Evolutionary conservation across 2,329 filamentous ascomycete species (phyloP), one percentile per base, ranked within the genome.

Genomic region (Cercospora sp.): DNA sequence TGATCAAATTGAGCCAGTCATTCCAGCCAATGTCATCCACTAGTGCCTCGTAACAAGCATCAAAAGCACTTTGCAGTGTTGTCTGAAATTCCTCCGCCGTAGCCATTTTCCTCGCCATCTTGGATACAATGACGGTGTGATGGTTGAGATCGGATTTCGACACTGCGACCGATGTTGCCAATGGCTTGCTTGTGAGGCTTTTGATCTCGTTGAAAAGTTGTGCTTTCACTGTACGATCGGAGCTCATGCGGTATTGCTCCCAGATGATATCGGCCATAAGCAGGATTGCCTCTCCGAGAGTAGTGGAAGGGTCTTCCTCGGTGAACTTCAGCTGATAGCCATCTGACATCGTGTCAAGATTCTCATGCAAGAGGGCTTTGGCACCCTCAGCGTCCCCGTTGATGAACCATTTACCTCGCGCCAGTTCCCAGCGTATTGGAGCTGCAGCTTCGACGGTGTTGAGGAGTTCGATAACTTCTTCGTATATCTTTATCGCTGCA

Each of bases 11-110:
- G 32, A 65, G 30, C 32, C 53, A 65, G 24, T 65, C 62, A 43
- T 65, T 65, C 62, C 62, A 65, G 26, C 62, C 62, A 18, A 65
- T 34, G 9, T 58, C 26, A 7, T 65, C 62, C 32, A 65, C 37
- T 3, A 65, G 62, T 3, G 62, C 62, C 18, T 65, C 62, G 37
- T 65, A 65, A 37, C 62, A 65, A 30, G 49, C 62, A 59, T 65
- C 62, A 21, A 65, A 65, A 13, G 62, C 62, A 30, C 21, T 58
- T 53, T 65, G 62, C 7, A 65, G 34, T 16, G 62, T 58, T 32
- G n/a, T n/a, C 21, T 65, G 62, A 8, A 65, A 65, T 13, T 58
- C 62, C 12, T 32, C 12, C n/a, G 51, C 62, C 4, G 62, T 58
- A 2, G 24, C 62, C 62, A 65, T 65, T 28, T 65, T 65, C 6